Evolutionary conservation across 225 moss, liverwort and hornwort species (phyloP), one percentile per base, ranked within the genome.

Genomic region (Bryoerythrophyllum caledonicum): DNA sequence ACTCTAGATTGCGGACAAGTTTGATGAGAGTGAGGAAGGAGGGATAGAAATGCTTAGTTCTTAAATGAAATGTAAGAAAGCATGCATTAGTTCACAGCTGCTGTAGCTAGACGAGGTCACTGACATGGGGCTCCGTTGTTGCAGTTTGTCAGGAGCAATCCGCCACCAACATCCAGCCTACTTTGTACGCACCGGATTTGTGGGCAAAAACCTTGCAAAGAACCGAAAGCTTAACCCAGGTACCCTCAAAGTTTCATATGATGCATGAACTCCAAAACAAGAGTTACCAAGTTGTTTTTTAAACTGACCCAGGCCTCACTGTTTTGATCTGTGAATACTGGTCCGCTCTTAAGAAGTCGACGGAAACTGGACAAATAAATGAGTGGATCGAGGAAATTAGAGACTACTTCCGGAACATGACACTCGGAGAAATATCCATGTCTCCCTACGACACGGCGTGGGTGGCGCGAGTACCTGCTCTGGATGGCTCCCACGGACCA

Each of bases 361-460:
- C 74, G 67, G 86, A 83, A 24, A 74, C 79, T 75, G 72, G 54
- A 16, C 78, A 85, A 79, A 79, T 90, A 77, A 79, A 82, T 38
- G 68, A 81, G 35, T 92, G 90, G 79, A 82, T 92, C 21, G 81
- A 86, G 59, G 74, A 79, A n/a, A 76, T 92, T 17, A 56, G 76
- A 61, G 43, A 10, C 10, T 75, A 37, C 49, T 92, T 92, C 28
- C 79, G 76, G 9, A 78, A 81, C 21, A 62, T 83, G 83, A 75
- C 35, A 57, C 48, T 72, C 23, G 92, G 90, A 44, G 81, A 85
- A 35, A 89, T 92, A 37, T 85, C 92, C 5, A 41, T 81, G 48
- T 89, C 91, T 11, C 79, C 92, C 24, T 95, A 95, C 58, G 95
- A 95, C 3, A 95, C 92, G 28, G 92, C 95, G 38, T 95, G 95